Conservation (phyloP, 2,329 filamentous ascomycete genomes). For the Xylariaceae sp. region DNA sequence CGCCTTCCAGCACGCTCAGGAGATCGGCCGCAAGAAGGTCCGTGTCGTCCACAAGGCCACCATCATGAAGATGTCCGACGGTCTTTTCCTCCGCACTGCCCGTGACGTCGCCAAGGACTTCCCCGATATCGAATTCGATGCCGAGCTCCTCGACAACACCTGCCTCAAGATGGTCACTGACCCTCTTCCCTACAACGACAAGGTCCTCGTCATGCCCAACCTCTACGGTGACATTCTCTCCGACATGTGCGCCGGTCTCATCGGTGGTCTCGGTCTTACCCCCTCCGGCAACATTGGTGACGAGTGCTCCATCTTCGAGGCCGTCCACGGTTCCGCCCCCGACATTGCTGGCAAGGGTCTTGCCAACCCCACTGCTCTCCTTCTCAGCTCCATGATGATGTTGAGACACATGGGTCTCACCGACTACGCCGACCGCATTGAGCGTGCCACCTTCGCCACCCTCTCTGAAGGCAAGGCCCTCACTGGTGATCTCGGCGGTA, state of each 20-base stretch:
- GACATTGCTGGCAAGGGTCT: conserved; percentile 95
- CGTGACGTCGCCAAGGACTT: conserved; percentile 88
- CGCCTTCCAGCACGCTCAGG: conserved; percentile 95
- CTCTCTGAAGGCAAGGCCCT: conserved; percentile 93
- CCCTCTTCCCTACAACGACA: conserved; percentile 95
- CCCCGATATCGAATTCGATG: conserved; percentile 92
- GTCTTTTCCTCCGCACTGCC: conserved; percentile 89
- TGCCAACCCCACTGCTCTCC: conserved; percentile 93
- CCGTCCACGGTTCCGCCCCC: conserved; percentile 93
- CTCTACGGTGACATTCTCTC: conserved; percentile 99
- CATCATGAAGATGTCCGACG: conserved; percentile 99
- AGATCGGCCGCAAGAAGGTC: conserved; percentile 92
- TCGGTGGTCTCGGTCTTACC: conserved; percentile 93
- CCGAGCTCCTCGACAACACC: conserved; percentile 97
- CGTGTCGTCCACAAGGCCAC: conserved; percentile 99
- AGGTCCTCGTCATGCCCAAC: conserved; percentile 97
- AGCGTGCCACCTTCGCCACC: conserved; percentile 92
- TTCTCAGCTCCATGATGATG: conserved; percentile 99
- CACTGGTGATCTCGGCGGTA: conserved; percentile 93
- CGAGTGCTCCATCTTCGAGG: conserved; percentile 99
- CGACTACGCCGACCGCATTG: conserved; percentile 79
- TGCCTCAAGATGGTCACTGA: conserved; percentile 99
- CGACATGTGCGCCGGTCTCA: conserved; percentile 98
- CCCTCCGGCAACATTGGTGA: conserved; percentile 98
- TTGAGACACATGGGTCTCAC: conserved; percentile 93